Conservation (phyloP, 2,329 filamentous ascomycete genomes). For the Colletotrichum costaricense region DNA sequence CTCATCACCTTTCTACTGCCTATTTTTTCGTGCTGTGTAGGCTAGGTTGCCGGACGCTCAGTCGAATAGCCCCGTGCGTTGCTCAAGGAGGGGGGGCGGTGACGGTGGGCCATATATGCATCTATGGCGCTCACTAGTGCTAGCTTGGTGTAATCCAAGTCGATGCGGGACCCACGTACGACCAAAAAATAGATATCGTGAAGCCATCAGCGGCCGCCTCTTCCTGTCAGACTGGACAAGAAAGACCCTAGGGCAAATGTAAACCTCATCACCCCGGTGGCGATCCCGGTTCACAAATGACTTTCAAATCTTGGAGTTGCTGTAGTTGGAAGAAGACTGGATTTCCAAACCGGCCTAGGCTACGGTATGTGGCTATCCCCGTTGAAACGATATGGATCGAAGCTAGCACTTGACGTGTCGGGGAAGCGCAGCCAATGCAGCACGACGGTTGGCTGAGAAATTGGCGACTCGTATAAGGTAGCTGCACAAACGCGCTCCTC, state of each 20-base stretch:
- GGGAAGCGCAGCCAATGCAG: neutral
- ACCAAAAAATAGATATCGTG: constrained; percentile 6
- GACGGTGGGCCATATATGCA: constrained; percentile 6
- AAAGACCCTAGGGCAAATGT: neutral
- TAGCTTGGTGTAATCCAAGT: neutral
- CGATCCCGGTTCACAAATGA: neutral
- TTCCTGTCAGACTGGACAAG: neutral
- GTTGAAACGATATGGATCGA: neutral
- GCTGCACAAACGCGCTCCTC: neutral
- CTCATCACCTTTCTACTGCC: neutral
- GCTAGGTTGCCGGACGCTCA: neutral
- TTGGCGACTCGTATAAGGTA: neutral
- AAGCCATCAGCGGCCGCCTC: neutral
- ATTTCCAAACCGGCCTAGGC: neutral
- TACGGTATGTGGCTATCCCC: neutral
- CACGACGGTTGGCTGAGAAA: neutral
- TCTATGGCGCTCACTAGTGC: constrained; percentile 23
- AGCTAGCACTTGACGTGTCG: neutral
- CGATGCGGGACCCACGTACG: constrained; percentile 5
- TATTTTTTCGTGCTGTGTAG: neutral
- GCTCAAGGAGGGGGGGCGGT: neutral
- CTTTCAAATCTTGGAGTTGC: neutral
- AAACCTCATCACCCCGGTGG: neutral
- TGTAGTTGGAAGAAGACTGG: neutral
- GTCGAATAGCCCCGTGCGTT: constrained; percentile 14